Evolutionary conservation across 31 red algal genomes (phyloP).

Genomic region (Endocladia muricata): DNA sequence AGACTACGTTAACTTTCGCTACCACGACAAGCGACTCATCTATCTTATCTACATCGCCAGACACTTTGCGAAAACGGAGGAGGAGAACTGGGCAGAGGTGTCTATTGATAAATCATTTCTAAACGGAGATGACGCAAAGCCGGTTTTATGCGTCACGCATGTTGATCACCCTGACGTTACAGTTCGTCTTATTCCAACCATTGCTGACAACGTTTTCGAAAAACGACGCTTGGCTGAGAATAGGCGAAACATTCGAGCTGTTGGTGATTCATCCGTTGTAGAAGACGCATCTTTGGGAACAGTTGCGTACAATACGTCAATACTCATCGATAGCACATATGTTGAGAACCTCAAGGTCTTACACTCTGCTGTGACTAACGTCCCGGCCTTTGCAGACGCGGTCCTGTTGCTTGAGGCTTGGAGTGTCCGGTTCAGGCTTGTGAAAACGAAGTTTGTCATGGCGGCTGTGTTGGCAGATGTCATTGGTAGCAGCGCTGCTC

Average conservation of each 20-base stretch:
- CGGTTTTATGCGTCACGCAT: conserved; percentile 14
- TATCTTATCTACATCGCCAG: conserved; percentile 45
- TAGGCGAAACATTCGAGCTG: conserved; percentile 34
- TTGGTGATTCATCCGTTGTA: conserved; percentile 53
- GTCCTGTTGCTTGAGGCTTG: conserved; percentile 45
- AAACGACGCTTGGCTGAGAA: conserved; percentile 22
- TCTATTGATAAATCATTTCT: conserved; percentile 24
- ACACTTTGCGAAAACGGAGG: conserved; percentile 38
- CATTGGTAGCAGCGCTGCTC: conserved; percentile 11
- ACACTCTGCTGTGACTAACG: conserved; percentile 7
- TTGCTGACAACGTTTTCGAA: conserved; percentile 29
- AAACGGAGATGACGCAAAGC: conserved; percentile 35
- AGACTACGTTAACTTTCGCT: conserved; percentile 49
- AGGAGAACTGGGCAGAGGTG: conserved; percentile 8
- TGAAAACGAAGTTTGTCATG: conserved; percentile 23
- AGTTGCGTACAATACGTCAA: conserved; percentile 43
- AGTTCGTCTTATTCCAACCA: conserved; percentile 55
- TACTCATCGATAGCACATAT: conserved; percentile 33
- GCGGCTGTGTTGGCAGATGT: conserved; percentile 35
- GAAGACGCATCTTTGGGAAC: conserved; percentile 20
- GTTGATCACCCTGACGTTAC: conserved; percentile 18
- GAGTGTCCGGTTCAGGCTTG: conserved; percentile 35
- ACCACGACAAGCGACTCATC: conserved; percentile 56
- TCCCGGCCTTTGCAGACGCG: conserved; percentile 36
- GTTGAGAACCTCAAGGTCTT: conserved; percentile 22